These are phyloP conservation scores for Xylaria scruposa DNA, from an alignment of 495 filamentous ascomycete species.

Conservation along the genomic window DNA sequence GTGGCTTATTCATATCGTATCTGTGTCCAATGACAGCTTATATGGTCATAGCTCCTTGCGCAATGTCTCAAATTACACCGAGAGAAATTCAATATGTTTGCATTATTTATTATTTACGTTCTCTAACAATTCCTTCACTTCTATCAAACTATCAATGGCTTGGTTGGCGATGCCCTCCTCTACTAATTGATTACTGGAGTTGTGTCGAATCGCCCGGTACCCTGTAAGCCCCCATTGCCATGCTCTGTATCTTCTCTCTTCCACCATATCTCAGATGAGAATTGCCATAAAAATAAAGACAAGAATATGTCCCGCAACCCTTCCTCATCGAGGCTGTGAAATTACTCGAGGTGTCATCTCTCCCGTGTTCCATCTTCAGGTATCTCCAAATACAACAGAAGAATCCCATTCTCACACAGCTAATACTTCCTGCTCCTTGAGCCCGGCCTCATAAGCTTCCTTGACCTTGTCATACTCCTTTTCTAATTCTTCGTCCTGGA, in stretches of 20 bases:
- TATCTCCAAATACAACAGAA: background rate
- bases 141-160: background rate
- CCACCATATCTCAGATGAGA: background rate
- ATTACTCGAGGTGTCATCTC: background rate
- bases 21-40: background rate
- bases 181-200: background rate
- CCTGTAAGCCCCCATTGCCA: background rate
- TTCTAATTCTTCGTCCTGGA: background rate
- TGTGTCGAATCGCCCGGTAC: background rate
- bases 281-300: background rate
- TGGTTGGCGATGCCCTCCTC: background rate
- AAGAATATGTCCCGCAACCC: background rate
- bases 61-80: background rate
- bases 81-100: background rate
- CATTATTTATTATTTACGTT: background rate
- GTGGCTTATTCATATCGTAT: background rate
- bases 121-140: background rate
- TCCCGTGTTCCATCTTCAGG: background rate
- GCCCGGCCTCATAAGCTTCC: conserved; percentile 10
- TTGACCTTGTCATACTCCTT: conserved; percentile 14
- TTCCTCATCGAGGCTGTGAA: background rate
- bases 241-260: background rate
- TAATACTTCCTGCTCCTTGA: background rate
- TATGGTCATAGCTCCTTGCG: background rate
- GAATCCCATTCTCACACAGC: background rate